These are phyloP conservation scores for Calonectria hongkongensis DNA, from an alignment of 2,329 filamentous ascomycete species.

Conservation along the genomic window DNA sequence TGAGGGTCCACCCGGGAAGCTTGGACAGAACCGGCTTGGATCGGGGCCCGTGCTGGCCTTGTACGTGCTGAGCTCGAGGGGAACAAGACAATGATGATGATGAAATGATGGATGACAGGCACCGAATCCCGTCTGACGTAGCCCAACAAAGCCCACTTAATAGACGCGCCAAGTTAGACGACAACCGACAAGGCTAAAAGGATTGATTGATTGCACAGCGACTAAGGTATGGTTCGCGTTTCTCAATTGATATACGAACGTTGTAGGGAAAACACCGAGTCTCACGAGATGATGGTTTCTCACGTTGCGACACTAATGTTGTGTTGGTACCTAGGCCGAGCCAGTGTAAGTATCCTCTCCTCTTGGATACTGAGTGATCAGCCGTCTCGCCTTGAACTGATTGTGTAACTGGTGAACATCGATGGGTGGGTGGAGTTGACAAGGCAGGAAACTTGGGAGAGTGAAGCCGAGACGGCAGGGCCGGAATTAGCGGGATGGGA, in stretches of 20 bases:
- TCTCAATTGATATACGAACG: not conserved
- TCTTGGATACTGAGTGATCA: not conserved
- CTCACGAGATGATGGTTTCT: not conserved
- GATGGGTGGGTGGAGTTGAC: constrained; percentile 8
- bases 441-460: not conserved
- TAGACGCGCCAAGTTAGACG: constrained; percentile 32
- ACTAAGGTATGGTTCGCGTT: not conserved
- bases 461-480: not conserved
- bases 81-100: constrained; percentile 40
- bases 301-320: not conserved
- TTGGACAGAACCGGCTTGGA: constrained; percentile 50
- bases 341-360: not conserved
- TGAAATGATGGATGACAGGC: constrained; percentile 34
- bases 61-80: constrained; percentile 30
- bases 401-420: not conserved
- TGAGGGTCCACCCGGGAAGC: constrained; percentile 50
- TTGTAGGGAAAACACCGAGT: not conserved
- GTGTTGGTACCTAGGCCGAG: not conserved
- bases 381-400: not conserved
- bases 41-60: constrained; percentile 36
- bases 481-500: constrained; percentile 1
- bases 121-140: constrained; percentile 26
- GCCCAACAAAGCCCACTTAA: constrained; percentile 33
- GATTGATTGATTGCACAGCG: constrained; percentile 5
- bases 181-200: not conserved